Evolutionary conservation across 2,329 filamentous ascomycete genomes (phyloP).

Genomic region (Nemania sp.): DNA sequence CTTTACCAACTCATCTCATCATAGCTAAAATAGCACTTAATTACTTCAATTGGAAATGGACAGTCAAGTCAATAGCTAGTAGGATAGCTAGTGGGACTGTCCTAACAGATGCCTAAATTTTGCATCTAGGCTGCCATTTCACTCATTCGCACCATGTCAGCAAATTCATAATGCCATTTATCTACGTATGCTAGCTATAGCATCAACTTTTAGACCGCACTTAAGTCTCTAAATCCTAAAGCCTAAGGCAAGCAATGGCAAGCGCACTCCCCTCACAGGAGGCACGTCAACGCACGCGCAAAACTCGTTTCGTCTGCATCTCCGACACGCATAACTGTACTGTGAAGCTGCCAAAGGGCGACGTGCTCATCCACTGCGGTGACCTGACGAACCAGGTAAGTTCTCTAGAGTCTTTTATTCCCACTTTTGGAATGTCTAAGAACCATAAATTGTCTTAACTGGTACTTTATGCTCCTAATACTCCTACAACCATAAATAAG

Average conservation of each 20-base stretch:
- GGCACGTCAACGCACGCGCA: conserved; percentile 49
- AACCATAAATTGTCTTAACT: too few relatives aligned
- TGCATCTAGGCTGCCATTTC: background rate
- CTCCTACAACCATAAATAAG: too few relatives aligned
- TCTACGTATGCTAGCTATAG: background rate
- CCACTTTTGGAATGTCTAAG: too few relatives aligned
- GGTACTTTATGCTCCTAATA: too few relatives aligned
- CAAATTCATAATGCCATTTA: conserved; percentile 1
- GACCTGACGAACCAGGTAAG: conserved; percentile 83
- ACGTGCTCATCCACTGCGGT: conserved; percentile 81
- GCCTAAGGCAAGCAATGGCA: conserved; percentile 23
- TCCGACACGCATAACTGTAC: conserved; percentile 80
- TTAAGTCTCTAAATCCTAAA: background rate
- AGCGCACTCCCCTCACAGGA: background rate
- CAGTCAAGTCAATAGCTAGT: too few relatives aligned
- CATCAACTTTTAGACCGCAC: background rate
- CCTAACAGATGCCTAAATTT: background rate
- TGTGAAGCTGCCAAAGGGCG: conserved; percentile 74
- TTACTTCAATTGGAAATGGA: background rate
- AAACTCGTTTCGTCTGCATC: conserved; percentile 78
- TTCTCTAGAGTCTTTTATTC: too few relatives aligned
- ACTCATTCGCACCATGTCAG: background rate
- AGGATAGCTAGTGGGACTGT: background rate
- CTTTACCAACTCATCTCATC: background rate
- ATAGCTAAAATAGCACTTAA: background rate